Percentiles rank a stretch among this genome's conserved stretches.
Evolutionary conservation across 108 stramenopile species (phyloP).

Genomic region (Cylindrotheca fusiformis): DNA sequence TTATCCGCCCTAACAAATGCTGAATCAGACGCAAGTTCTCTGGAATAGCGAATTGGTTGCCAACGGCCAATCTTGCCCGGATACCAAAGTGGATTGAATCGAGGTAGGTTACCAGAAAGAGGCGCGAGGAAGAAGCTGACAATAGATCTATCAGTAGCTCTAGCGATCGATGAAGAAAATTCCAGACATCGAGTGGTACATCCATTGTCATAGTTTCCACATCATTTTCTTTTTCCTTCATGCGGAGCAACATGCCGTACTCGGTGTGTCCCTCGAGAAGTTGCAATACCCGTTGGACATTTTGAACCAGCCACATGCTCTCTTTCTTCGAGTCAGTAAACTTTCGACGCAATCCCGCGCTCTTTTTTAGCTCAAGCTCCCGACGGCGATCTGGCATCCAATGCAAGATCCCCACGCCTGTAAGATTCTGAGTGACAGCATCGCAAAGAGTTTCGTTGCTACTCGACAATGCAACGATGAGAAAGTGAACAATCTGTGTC

Average conservation of each 20-base stretch:
- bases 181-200: conserved; percentile 24
- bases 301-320: conserved; percentile 33
- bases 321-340: conserved; percentile 20
- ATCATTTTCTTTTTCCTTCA: conserved; percentile 7
- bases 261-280: conserved; percentile 36
- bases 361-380: conserved; percentile 42
- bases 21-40: conserved; percentile 39
- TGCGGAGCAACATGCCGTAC: conserved; percentile 15
- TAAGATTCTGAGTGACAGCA: conserved; percentile 15
- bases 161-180: conserved; percentile 48
- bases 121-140: conserved; percentile 43
- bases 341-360: conserved; percentile 34
- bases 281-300: conserved; percentile 16
- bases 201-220: conserved; percentile 12
- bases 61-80: conserved; percentile 38
- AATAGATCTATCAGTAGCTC: conserved; percentile 57
- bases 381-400: conserved; percentile 33
- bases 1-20: conserved; percentile 37
- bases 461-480: conserved; percentile 22
- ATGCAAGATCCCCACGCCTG: conserved; percentile 25
- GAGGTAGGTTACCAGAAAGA: conserved; percentile 47
- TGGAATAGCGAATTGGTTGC: conserved; percentile 27
- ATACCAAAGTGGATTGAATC: conserved; percentile 50
- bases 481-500: conserved; percentile 38
- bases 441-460: conserved; percentile 20